Percentiles rank a stretch among this genome's conserved stretches.
Conservation (phyloP, 352 stramenopile genomes). For the Phytophthora niederhauseri region DNA sequence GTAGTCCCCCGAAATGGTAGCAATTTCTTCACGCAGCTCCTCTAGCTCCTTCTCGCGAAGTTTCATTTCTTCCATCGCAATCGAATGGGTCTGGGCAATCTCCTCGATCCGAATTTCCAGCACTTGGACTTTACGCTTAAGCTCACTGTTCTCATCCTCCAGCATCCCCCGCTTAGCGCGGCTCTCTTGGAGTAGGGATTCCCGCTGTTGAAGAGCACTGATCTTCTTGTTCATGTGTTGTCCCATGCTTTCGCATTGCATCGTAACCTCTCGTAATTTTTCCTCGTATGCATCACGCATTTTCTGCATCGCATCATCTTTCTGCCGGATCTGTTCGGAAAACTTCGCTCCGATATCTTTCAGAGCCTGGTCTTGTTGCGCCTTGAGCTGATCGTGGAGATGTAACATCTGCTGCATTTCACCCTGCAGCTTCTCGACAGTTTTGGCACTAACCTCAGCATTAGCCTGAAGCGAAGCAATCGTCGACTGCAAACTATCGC, state of each 20-base stretch:
- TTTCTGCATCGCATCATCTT: constrained; percentile 63
- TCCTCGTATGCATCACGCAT: constrained; percentile 65
- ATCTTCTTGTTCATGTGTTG: constrained; percentile 85
- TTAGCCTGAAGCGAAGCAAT: constrained; percentile 59
- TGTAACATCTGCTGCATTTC: constrained; percentile 68
- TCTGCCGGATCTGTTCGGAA: constrained; percentile 69
- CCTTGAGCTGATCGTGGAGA: constrained; percentile 58
- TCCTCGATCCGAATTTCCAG: constrained; percentile 81
- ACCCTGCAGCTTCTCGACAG: constrained; percentile 57
- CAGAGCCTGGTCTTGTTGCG: constrained; percentile 69
- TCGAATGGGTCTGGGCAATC: constrained; percentile 66
- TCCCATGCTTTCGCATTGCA: constrained; percentile 71
- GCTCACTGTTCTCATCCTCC: constrained; percentile 79
- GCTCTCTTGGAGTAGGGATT: constrained; percentile 72
- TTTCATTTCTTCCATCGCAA: constrained; percentile 64
- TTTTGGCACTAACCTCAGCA: constrained; percentile 46
- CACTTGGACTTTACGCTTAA: constrained; percentile 79
- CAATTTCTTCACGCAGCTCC: constrained; percentile 68
- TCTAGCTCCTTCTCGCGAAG: constrained; percentile 62
- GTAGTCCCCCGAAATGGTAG: constrained; percentile 69
- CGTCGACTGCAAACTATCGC: constrained; percentile 60
- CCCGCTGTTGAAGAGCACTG: constrained; percentile 64
- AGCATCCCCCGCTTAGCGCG: constrained; percentile 55
- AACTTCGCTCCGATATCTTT: constrained; percentile 64
- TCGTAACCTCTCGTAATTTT: constrained; percentile 64